Evolutionary conservation across 2,329 filamentous ascomycete genomes (phyloP).

Genomic region (Myriosclerotinia curreyana): DNA sequence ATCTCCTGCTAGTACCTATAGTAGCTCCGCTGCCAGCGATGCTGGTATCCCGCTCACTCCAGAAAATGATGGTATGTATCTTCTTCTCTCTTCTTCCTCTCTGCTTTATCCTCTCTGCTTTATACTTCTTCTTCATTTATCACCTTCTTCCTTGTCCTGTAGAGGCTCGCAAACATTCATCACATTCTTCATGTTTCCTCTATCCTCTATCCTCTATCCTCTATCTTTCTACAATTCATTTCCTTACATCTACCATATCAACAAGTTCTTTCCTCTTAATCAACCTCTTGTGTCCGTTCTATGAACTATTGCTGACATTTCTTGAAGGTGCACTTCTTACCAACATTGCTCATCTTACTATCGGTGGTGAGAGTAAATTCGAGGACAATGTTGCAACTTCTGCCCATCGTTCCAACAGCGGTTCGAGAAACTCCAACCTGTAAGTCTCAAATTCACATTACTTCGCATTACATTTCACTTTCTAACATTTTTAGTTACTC

Average conservation of each 20-base stretch:
- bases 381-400: slow-evolving; percentile 24
- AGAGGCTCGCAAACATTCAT: too few species aligned
- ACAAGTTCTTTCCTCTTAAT: not conserved
- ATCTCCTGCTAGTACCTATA: slow-evolving; percentile 34
- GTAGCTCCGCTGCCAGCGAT: slow-evolving; percentile 31
- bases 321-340: slow-evolving; percentile 23
- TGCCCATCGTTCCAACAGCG: slow-evolving; percentile 25
- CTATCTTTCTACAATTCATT: not conserved
- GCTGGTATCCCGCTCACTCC: slow-evolving; percentile 28
- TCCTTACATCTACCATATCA: not conserved
- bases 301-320: slow-evolving; percentile 2
- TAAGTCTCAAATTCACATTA: slow-evolving; percentile 24
- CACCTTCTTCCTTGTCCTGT: not conserved
- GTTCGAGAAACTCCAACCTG: slow-evolving; percentile 26
- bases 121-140: not conserved
- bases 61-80: slow-evolving; percentile 28
- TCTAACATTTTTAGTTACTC: slow-evolving; percentile 32
- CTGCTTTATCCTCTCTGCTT: not conserved
- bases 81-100: slow-evolving; percentile 2
- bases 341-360: slow-evolving; percentile 21
- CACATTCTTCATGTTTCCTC: not conserved
- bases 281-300: too few species aligned
- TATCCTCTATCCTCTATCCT: too few species aligned
- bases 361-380: slow-evolving; percentile 27
- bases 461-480: not conserved